Evolutionary conservation across 2,329 filamentous ascomycete genomes (phyloP).

Genomic region (Aplosporella prunicola): DNA sequence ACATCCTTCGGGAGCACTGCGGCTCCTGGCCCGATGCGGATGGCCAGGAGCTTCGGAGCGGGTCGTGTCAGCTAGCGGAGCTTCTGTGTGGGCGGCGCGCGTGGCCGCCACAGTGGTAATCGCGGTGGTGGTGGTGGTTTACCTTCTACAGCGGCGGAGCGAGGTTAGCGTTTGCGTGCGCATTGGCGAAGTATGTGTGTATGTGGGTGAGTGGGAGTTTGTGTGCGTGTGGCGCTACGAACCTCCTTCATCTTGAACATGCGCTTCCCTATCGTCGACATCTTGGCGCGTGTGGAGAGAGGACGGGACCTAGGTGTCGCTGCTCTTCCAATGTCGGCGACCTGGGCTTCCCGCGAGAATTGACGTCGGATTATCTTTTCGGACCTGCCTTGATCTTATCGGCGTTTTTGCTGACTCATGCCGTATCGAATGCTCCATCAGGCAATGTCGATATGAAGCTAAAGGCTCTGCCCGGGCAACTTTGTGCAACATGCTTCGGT

Average conservation of each 20-base stretch:
- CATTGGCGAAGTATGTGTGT: not conserved
- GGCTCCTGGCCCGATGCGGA: constrained; percentile 76
- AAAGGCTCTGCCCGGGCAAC: no score
- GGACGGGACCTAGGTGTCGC: not conserved
- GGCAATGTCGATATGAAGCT: no score
- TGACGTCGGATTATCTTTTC: constrained; percentile 9
- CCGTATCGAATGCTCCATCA: no score
- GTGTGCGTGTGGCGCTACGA: constrained; percentile 28
- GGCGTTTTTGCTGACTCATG: constrained; percentile 1
- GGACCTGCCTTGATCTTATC: constrained; percentile 10
- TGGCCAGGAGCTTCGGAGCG: constrained; percentile 53
- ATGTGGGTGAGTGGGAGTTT: not conserved
- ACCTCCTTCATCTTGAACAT: constrained; percentile 67
- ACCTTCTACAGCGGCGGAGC: no score
- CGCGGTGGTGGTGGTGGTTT: no score
- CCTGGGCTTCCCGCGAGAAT: constrained; percentile 6
- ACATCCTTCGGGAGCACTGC: constrained; percentile 69
- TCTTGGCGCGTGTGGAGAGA: constrained; percentile 19
- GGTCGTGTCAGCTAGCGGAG: no score
- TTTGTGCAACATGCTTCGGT: no score
- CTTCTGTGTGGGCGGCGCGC: no score
- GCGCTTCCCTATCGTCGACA: constrained; percentile 54
- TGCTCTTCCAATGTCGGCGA: no score
- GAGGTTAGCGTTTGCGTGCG: no score
- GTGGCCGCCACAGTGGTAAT: no score